Conservation (phyloP, 2,329 filamentous ascomycete genomes). For the Colletotrichum spaethianum region DNA sequence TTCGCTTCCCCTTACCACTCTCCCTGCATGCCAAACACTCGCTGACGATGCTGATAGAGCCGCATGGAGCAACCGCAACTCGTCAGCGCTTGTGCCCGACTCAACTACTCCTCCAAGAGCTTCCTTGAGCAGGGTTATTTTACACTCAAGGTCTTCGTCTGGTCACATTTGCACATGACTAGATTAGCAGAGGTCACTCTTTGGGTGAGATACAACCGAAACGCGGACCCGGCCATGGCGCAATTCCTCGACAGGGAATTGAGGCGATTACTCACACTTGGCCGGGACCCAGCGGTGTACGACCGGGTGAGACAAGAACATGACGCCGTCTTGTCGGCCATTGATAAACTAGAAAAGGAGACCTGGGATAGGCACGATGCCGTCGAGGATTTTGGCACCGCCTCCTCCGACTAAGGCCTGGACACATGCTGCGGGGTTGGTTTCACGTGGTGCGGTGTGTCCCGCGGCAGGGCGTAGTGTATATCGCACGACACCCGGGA, state of each 20-base stretch:
- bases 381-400: slow-evolving; percentile 76
- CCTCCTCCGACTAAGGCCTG: slow-evolving; percentile 30
- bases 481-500: neutral
- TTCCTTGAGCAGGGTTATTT: neutral
- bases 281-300: too few relatives aligned
- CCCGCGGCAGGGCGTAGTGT: neutral
- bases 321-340: slow-evolving; percentile 41
- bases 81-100: neutral
- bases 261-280: neutral
- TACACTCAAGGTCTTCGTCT: neutral
- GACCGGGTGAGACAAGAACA: neutral
- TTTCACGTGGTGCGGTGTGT: neutral
- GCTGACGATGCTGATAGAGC: neutral
- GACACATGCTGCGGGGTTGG: too few relatives aligned
- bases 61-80: neutral
- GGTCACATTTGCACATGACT: neutral
- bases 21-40: too few relatives aligned
- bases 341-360: slow-evolving; percentile 75
- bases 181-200: neutral
- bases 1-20: neutral
- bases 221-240: neutral
- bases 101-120: neutral
- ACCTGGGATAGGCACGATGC: slow-evolving; percentile 83
- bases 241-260: slow-evolving; percentile 15
- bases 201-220: neutral